Evolutionary conservation across 371 early-diverging fungal genomes (phyloP).

Genomic region (Lichtheimia ramosa): DNA sequence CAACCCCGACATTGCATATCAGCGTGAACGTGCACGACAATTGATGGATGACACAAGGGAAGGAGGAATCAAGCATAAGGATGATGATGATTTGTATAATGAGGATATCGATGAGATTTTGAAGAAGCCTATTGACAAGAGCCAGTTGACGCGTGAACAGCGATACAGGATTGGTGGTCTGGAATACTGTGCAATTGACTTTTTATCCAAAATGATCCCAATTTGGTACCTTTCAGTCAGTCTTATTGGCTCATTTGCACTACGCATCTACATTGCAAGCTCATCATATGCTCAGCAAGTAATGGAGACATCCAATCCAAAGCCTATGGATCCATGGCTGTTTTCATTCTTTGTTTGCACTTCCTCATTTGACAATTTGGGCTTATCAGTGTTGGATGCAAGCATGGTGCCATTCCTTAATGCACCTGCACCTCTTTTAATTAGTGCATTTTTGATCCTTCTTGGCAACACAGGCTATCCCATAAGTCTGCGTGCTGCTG

Average conservation of each 20-base stretch:
- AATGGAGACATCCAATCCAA: conserved; percentile 7
- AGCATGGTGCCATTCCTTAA: conserved; percentile 19
- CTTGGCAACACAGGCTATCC: conserved; percentile 16
- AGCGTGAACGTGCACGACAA: conserved; percentile 29
- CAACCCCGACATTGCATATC: conserved; percentile 33
- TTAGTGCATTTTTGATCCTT: conserved; percentile 11
- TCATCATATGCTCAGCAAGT: conserved; percentile 29
- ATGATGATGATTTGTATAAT: neutral
- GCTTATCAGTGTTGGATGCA: conserved; percentile 7
- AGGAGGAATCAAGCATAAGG: neutral
- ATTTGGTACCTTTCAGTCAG: conserved; percentile 27
- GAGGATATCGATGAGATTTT: no score
- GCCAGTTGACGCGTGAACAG: conserved; percentile 30
- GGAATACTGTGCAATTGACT: conserved; percentile 38
- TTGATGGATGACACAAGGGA: conserved; percentile 13
- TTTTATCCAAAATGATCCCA: conserved; percentile 29
- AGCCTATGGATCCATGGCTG: conserved; percentile 18
- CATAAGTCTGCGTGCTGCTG: conserved; percentile 10
- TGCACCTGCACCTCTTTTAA: conserved; percentile 12
- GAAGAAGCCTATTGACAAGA: conserved; percentile 9
- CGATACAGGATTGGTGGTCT: conserved; percentile 37
- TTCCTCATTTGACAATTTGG: conserved; percentile 17
- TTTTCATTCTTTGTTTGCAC: conserved; percentile 17
- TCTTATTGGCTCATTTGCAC: conserved; percentile 24
- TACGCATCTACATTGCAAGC: conserved; percentile 35